phyloP scores from a whole-genome alignment of 371 early-diverging fungal species.

The Mortierella sp. region DNA sequence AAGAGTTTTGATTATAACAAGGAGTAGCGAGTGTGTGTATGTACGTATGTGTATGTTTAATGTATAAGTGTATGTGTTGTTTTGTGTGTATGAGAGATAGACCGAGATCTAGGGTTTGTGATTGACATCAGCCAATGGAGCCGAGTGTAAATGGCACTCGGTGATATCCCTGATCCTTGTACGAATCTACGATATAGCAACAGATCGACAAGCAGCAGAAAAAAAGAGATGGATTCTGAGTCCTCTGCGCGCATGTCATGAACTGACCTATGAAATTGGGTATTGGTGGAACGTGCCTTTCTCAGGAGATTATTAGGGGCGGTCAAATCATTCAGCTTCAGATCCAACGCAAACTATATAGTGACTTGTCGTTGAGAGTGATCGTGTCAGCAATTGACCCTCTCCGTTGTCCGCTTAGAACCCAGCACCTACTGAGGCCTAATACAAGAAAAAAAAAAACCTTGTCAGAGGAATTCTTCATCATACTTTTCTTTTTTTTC shows the following conservation, averaged over 20 bases:
- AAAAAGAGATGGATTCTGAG: conserved; percentile 1
- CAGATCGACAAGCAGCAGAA: background rate
- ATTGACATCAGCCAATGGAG: too few species aligned
- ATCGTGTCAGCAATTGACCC: background rate
- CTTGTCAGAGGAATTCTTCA: background rate
- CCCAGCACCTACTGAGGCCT: background rate
- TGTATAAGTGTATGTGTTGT: too few species aligned
- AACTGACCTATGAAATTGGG: conserved; percentile 1
- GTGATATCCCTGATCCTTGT: background rate
- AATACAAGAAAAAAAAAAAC: background rate
- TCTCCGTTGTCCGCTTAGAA: background rate
- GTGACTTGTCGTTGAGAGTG: background rate
- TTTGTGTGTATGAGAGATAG: too few species aligned
- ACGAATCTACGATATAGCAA: background rate
- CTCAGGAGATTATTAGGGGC: background rate
- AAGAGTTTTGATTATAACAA: too few species aligned
- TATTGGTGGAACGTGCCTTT: background rate
- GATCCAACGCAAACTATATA: too few species aligned
- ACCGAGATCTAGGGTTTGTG: too few species aligned
- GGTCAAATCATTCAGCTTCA: too few species aligned
- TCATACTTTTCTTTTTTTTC: background rate
- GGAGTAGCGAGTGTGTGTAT: too few species aligned
- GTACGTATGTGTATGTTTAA: background rate
- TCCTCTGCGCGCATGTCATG: background rate
- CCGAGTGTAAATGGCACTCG: too few species aligned